Percentiles rank a stretch among this genome's conserved stretches.
These are phyloP conservation scores for Pseudogymnoascus sp. DNA, from an alignment of 2,329 filamentous ascomycete genomes.

Conservation along the genomic window DNA sequence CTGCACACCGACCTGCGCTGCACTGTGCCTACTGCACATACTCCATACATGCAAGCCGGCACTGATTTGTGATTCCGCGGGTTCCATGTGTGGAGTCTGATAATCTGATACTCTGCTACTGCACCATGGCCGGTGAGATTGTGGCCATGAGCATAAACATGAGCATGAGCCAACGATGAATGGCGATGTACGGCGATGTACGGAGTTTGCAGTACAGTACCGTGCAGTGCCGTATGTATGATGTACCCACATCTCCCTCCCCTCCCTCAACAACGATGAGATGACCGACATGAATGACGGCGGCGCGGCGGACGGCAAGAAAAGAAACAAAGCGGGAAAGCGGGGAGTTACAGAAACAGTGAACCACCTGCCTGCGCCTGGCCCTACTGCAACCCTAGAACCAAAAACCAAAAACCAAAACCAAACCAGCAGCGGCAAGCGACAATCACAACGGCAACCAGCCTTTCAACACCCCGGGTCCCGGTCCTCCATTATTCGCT, in stretches of 20 bases:
- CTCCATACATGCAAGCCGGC: neutral
- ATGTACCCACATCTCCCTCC: neutral
- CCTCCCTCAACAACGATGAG: neutral
- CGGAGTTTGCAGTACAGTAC: neutral
- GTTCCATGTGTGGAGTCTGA: neutral
- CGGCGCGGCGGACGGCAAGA: neutral
- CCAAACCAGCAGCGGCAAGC: neutral
- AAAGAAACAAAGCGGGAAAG: neutral
- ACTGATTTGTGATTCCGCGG: slow-evolving; percentile 5
- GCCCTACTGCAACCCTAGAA: neutral
- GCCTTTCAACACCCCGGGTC: neutral
- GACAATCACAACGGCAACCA: slow-evolving; percentile 7
- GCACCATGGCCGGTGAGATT: slow-evolving; percentile 7
- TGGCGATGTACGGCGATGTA: neutral
- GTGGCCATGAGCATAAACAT: neutral
- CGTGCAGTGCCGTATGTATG: neutral
- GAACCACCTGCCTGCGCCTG: neutral
- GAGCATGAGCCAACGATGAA: neutral
- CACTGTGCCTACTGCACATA: neutral
- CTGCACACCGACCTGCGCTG: neutral
- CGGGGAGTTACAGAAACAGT: neutral
- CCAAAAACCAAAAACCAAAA: neutral
- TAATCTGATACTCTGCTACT: slow-evolving; percentile 3
- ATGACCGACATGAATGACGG: neutral
- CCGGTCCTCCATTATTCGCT: neutral